Base-by-base conservation (phyloP, 2,329 filamentous ascomycete species). In the Tolypocladium nubicola region DNA sequence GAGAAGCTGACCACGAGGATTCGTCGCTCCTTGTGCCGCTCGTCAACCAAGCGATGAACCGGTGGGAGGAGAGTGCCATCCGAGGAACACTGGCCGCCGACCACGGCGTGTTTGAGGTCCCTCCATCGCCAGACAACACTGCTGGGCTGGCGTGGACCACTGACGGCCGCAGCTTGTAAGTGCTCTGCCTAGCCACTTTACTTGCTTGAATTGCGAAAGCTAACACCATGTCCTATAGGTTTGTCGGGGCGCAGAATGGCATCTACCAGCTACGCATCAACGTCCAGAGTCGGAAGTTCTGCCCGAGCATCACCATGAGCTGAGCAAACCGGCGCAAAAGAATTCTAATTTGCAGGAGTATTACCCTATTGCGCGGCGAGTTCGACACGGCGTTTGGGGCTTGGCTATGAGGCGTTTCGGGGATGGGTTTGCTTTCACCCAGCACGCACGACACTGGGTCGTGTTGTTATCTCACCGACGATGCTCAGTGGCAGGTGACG, bases 191-290 rank as follows among this genome's bases (percentile, higher is more conserved):
- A 23, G 55, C 7, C 52, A 50, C 11, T 43, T 23, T 33, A 4
- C 55, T 3, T 21, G 9, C 11, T 11, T 11, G 10, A 9, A n/a
- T 35, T n/a, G 30, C 30, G 9, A 13, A 35, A 35, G 47, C 47
- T 35, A 50, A 50, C 30, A 3, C 30, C 11, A 10, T 19, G 7
- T 21, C 16, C 10, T 30, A 21, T 35, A 87, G 84, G 57, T 86
- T 81, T 63, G 75, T 86, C 45, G 84, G 81, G 23, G 81, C 83
- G 39, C 85, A 89, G 66, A 84, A 89, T 62, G 88, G 88, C 57
- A 86, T 92, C 56, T 89, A 89, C 65, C 87, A 91, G 71, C 83
- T 89, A 64, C 80, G 79, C 39, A 78, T 92, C 61, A 85, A 90
- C 66, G 64, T 85, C 21, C 76, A 81, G 53, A 77, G 74, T 57